Evolutionary conservation across 2,329 filamentous ascomycete genomes (phyloP).

Genomic region (Chlorencoelia australis): DNA sequence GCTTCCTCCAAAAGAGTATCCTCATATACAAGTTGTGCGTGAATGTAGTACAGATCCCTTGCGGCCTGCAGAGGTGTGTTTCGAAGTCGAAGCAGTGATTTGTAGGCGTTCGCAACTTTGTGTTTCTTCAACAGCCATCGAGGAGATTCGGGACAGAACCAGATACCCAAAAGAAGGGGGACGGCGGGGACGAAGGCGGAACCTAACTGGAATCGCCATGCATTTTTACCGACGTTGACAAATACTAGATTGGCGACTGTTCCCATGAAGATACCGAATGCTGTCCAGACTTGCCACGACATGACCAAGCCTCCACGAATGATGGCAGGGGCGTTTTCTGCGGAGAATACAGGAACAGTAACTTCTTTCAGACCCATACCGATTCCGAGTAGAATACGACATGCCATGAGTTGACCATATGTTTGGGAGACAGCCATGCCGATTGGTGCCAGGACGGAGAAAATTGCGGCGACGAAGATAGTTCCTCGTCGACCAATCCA

Average conservation of each 20-base stretch:
- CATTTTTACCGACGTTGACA: slow-evolving; percentile 44
- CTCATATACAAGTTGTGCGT: slow-evolving; percentile 41
- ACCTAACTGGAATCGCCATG: slow-evolving; percentile 55
- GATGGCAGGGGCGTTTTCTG: slow-evolving; percentile 42
- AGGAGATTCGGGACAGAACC: slow-evolving; percentile 53
- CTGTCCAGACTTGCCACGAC: slow-evolving; percentile 42
- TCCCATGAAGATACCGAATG: slow-evolving; percentile 57
- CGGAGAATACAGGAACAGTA: slow-evolving; percentile 41
- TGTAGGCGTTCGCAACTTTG: slow-evolving; percentile 42
- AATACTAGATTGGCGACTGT: slow-evolving; percentile 56
- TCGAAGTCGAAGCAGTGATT: slow-evolving; percentile 45
- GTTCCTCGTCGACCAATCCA: slow-evolving; percentile 49
- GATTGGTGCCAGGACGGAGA: slow-evolving; percentile 51
- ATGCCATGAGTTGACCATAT: slow-evolving; percentile 48
- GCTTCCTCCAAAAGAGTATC: slow-evolving; percentile 30
- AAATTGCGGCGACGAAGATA: slow-evolving; percentile 53
- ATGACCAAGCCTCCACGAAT: slow-evolving; percentile 47
- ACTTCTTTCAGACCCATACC: slow-evolving; percentile 51
- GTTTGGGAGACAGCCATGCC: slow-evolving; percentile 48
- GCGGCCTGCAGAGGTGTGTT: slow-evolving; percentile 51
- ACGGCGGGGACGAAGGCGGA: slow-evolving; percentile 57
- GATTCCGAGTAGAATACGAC: slow-evolving; percentile 46
- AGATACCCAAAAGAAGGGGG: slow-evolving; percentile 46
- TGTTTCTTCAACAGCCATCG: slow-evolving; percentile 57
- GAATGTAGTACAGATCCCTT: slow-evolving; percentile 52